Base-by-base conservation (phyloP, 2,329 filamentous ascomycete species). In the Hypoxylon sp. region DNA sequence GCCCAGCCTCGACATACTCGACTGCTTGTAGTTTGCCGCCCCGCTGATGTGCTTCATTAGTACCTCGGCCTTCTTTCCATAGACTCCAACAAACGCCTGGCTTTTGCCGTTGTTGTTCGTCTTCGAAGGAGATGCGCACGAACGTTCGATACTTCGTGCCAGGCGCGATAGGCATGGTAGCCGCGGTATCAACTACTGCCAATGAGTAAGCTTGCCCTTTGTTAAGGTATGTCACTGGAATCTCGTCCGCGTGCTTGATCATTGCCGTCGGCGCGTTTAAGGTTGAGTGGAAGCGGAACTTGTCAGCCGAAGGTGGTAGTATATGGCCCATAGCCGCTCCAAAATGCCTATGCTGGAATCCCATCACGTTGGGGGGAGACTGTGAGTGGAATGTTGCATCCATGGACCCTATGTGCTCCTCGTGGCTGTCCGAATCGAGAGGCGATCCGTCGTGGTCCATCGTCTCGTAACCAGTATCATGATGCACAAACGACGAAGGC, bases 191-290 rank as follows among this genome's bases (percentile, higher is more conserved):
- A 50, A 92, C 84, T 28, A 99, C 87, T 2, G 92, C 92, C 17
- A 99, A 84, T 0, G 93, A 92, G 78, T 99, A 99, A 14, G 94
- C 93, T 78, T 98, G 95, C 23, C 95, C 94, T 80, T 98, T 98
- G 82, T 99, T 99, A 17, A 99, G 87, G 77, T 99, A 99, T 0
- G 95, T 98, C n/a, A 98, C 89, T 0, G 96, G 96, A 23, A 98
- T 97, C 78, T 98, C 95, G 66, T 97, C 92, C 1, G 89, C 81
- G 68, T 94, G 90, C 79, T 92, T 97, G 76, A 97, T 91, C 96
- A 98, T 99, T 6, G 96, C 96, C 0, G 96, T 99, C 2, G 95
- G 94, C 0, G 96, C 95, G 78, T 97, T 97, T 49, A 99, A 82
- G 0, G 93, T 96, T 55, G 93, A 91, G 77, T 96, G 92, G 77